Evolutionary conservation across 2,329 filamentous ascomycete species (phyloP).

Genomic region (Neonectria ditissima): DNA sequence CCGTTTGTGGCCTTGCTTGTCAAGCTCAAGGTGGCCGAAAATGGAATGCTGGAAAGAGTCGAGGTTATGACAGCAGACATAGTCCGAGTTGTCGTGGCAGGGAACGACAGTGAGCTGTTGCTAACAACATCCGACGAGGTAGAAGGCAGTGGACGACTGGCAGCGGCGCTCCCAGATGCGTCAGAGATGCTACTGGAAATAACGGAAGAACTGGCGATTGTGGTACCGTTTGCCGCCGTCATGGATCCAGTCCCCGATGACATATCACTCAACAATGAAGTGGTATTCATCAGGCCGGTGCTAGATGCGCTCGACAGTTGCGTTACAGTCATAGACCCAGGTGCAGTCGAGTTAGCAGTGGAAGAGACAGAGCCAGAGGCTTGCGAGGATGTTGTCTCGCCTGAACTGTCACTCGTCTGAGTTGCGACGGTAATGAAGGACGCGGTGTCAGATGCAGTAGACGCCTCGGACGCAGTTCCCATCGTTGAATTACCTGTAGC

Average conservation of each 20-base stretch:
- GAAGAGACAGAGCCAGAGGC: neutral
- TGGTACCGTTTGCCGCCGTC: neutral
- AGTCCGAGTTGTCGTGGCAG: neutral
- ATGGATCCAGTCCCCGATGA: neutral
- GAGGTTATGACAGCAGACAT: neutral
- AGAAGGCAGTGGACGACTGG: neutral
- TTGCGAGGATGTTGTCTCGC: neutral
- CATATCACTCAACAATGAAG: neutral
- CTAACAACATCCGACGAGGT: neutral
- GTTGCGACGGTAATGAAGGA: conserved; percentile 5
- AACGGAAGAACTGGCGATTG: neutral
- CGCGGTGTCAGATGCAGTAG: neutral
- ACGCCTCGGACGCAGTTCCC: conserved; percentile 4
- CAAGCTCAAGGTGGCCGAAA: neutral
- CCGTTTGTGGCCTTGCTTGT: neutral
- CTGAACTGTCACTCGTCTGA: neutral
- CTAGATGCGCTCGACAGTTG: neutral
- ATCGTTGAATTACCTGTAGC: conserved; percentile 2
- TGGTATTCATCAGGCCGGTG: neutral
- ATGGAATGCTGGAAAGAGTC: neutral
- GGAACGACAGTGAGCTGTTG: neutral
- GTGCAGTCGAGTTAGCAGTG: neutral
- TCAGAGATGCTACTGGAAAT: neutral
- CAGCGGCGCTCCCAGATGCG: neutral
- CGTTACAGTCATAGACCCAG: neutral